A percentile compares a stretch with the other conserved stretches of the same genome.
Conservation (phyloP, 2,329 filamentous ascomycete species). For the Botryosphaeria dothidea region DNA sequence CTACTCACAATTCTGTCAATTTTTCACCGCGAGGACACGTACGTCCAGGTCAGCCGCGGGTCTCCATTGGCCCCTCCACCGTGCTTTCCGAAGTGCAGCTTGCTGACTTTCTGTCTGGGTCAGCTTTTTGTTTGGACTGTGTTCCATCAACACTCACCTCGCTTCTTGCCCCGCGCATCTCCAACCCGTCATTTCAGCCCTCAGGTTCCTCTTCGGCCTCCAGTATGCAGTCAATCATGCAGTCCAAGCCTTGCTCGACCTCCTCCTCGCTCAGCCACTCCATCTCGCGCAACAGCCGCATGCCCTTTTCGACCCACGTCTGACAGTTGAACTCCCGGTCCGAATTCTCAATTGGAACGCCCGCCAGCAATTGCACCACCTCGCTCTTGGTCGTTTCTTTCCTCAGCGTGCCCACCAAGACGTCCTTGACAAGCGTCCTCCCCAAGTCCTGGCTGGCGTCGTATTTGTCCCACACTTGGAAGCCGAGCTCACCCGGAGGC, state of each 20-base stretch:
- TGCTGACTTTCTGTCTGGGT: too few relatives aligned
- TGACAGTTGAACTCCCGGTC: slow-evolving; percentile 18
- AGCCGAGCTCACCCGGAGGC: neutral
- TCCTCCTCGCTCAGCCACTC: slow-evolving; percentile 13
- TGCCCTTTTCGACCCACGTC: slow-evolving; percentile 10
- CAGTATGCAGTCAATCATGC: slow-evolving; percentile 10
- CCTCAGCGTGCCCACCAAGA: slow-evolving; percentile 10
- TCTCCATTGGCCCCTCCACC: neutral
- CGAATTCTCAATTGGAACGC: slow-evolving; percentile 1
- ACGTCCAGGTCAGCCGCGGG: too few relatives aligned
- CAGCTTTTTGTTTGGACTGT: neutral
- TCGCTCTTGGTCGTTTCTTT: slow-evolving; percentile 9
- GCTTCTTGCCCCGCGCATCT: neutral
- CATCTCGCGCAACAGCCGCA: neutral
- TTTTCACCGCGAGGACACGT: too few relatives aligned
- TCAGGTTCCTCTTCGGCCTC: slow-evolving; percentile 16
- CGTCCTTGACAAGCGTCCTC: neutral
- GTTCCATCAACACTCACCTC: neutral
- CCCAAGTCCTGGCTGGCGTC: slow-evolving; percentile 1
- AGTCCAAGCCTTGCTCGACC: slow-evolving; percentile 12
- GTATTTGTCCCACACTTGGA: slow-evolving; percentile 11
- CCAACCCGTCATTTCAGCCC: neutral
- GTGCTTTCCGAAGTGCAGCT: neutral
- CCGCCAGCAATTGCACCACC: neutral
- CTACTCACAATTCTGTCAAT: neutral